Evolutionary conservation across 768 basidiomycete species (phyloP).

Genomic region (Russula olivacea): DNA sequence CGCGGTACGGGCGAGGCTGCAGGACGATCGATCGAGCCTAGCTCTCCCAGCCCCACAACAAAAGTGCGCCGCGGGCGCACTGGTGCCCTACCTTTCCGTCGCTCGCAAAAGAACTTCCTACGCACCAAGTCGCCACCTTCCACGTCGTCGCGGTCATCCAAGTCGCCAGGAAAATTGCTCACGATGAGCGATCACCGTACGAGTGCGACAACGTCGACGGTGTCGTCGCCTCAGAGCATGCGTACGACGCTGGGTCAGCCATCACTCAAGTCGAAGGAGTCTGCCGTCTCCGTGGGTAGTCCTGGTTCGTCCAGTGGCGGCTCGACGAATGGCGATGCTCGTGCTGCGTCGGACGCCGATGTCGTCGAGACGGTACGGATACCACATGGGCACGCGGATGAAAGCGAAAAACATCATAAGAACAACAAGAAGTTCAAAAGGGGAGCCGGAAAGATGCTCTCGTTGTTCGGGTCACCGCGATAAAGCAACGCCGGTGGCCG

Average conservation of each 20-base stretch:
- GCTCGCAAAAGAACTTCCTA: conserved; percentile 66
- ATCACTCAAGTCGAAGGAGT: conserved; percentile 77
- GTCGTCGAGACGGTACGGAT: conserved; percentile 19
- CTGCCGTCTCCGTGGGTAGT: conserved; percentile 64
- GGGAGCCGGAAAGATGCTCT: conserved; percentile 79
- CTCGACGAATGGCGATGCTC: conserved; percentile 49
- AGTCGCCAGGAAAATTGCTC: conserved; percentile 34
- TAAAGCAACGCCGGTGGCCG: conserved; percentile 14
- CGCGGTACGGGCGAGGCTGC: conserved; percentile 47
- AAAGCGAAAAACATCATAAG: conserved; percentile 47
- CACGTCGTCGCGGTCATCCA: conserved; percentile 37
- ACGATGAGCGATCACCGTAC: conserved; percentile 41
- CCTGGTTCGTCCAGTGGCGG: conserved; percentile 68
- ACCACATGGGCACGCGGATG: conserved; percentile 7
- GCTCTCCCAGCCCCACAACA: conserved; percentile 42
- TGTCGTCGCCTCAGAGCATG: conserved; percentile 50
- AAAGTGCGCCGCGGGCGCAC: conserved; percentile 65
- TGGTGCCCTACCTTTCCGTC: conserved; percentile 64
- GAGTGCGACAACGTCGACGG: conserved; percentile 40
- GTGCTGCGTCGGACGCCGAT: conserved; percentile 17
- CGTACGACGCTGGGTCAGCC: conserved; percentile 47
- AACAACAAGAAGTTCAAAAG: conserved; percentile 81
- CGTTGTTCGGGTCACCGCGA: conserved; percentile 70
- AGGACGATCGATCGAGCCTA: conserved; percentile 32
- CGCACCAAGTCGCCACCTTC: conserved; percentile 61